phyloP scores from a whole-genome alignment of 345 rosid species.

The Mercurialis annua region DNA sequence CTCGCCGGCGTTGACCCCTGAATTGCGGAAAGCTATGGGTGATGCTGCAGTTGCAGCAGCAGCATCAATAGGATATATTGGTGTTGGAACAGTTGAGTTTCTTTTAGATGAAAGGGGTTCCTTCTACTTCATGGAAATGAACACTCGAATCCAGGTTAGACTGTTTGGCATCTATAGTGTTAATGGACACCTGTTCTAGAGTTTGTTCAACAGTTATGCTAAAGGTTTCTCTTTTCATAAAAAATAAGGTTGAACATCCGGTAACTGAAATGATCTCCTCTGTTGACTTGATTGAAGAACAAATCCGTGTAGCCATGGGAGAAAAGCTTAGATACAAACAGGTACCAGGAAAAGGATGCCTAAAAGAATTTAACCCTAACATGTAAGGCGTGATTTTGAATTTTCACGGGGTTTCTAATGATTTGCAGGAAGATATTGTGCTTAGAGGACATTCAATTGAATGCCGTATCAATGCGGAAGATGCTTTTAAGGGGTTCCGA shows the following conservation, averaged over 20 bases:
- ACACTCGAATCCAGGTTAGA: slow-evolving; percentile 92
- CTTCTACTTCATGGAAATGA: slow-evolving; percentile 99
- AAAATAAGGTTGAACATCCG: slow-evolving; percentile 89
- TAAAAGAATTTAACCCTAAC: background rate
- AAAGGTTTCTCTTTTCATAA: background rate
- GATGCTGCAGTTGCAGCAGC: slow-evolving; percentile 99
- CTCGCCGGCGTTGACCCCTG: slow-evolving; percentile 93
- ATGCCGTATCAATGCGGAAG: slow-evolving; percentile 98
- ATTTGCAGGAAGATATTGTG: slow-evolving; percentile 79
- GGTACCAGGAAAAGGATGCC: slow-evolving; percentile 38
- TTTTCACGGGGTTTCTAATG: slow-evolving; percentile 2
- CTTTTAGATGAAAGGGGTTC: slow-evolving; percentile 98
- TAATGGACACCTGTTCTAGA: background rate
- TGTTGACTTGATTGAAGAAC: slow-evolving; percentile 96
- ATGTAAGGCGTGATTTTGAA: background rate
- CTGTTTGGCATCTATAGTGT: slow-evolving; percentile 7
- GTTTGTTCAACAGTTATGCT: slow-evolving; percentile 10
- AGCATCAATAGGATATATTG: slow-evolving; percentile 95
- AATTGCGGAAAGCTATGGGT: slow-evolving; percentile 96
- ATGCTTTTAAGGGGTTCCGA: slow-evolving; percentile 92
- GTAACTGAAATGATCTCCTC: slow-evolving; percentile 98
- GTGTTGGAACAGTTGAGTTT: slow-evolving; percentile 96
- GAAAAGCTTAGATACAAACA: slow-evolving; percentile 82
- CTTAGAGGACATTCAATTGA: slow-evolving; percentile 98
- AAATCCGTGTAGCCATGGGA: slow-evolving; percentile 97